These are phyloP conservation scores for Cryptococcus hybrid DNA, from an alignment of 1,284 basidiomycete species.

Conservation along the genomic window DNA sequence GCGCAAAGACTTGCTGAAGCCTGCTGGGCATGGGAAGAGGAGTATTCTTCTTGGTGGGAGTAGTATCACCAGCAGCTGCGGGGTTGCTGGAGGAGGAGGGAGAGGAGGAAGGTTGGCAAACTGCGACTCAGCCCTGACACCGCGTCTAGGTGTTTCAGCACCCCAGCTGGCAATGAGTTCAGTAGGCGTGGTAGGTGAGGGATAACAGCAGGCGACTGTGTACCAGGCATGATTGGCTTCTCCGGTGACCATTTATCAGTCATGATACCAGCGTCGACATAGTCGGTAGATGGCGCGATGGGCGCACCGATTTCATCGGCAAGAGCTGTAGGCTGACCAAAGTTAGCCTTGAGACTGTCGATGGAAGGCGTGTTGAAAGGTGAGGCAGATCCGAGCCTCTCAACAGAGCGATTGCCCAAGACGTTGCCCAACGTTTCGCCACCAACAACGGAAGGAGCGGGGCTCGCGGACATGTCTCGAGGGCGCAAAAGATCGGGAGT, in stretches of 20 bases:
- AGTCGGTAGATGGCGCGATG: constrained; percentile 16
- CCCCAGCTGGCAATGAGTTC: constrained; percentile 15
- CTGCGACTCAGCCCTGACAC: constrained; percentile 14
- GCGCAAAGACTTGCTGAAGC: constrained; percentile 22
- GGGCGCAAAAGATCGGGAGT: constrained; percentile 44
- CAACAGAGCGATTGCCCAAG: constrained; percentile 13
- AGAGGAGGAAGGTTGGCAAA: constrained; percentile 6
- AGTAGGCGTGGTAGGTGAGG: constrained; percentile 4
- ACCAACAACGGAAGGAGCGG: constrained; percentile 10
- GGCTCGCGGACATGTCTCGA: constrained; percentile 16
- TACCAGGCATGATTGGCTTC: constrained; percentile 2
- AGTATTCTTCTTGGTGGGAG: constrained; percentile 33
- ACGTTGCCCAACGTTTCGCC: constrained; percentile 22
- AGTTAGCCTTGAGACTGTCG: constrained; percentile 16
- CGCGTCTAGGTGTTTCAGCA: constrained; percentile 19
- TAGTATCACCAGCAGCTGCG: constrained; percentile 22
- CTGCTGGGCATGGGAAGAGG: constrained; percentile 29
- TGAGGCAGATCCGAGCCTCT: constrained; percentile 8
- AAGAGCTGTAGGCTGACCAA: constrained; percentile 27
- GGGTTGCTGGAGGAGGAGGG: constrained; percentile 2
- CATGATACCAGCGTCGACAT: constrained; percentile 32
- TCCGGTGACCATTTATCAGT: constrained; percentile 37
- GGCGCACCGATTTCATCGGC: constrained; percentile 38
- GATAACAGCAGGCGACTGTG: not conserved
- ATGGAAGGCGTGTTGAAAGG: constrained; percentile 3